Conservation (phyloP, 2,329 filamentous ascomycete genomes). For the Penicillium frequentans region DNA sequence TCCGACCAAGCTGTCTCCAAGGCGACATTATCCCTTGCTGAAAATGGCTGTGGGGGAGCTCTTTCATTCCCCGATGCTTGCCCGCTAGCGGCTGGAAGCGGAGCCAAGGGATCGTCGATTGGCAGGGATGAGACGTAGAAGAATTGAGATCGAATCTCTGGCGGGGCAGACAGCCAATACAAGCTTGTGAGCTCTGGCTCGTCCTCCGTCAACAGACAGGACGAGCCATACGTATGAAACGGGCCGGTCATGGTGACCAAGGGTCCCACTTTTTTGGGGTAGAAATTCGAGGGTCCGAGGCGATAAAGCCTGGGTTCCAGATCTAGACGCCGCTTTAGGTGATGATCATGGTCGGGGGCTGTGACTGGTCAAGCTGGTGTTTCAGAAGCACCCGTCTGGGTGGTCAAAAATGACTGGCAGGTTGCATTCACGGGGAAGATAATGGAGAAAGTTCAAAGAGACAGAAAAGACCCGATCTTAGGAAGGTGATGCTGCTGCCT, state of each 20-base stretch:
- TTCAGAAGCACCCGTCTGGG: slow-evolving; percentile 7
- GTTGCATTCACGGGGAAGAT: background rate
- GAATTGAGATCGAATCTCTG: slow-evolving; percentile 66
- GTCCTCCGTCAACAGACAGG: slow-evolving; percentile 52
- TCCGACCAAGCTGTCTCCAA: slow-evolving; percentile 76
- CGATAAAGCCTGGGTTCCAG: slow-evolving; percentile 1
- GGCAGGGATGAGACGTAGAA: slow-evolving; percentile 82
- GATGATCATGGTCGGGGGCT: slow-evolving; percentile 5
- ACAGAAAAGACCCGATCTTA: background rate
- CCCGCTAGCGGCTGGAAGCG: slow-evolving; percentile 56
- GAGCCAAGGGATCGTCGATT: slow-evolving; percentile 85
- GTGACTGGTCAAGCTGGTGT: slow-evolving; percentile 1
- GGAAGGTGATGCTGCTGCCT: slow-evolving; percentile 1
- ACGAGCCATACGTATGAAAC: slow-evolving; percentile 60
- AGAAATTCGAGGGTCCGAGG: slow-evolving; percentile 1
- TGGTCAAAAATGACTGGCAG: background rate
- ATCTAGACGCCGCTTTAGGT: slow-evolving; percentile 3
- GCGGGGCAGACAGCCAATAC: slow-evolving; percentile 51
- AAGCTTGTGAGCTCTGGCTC: slow-evolving; percentile 34
- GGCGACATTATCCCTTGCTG: slow-evolving; percentile 72
- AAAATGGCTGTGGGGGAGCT: slow-evolving; percentile 73
- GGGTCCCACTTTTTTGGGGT: slow-evolving; percentile 15
- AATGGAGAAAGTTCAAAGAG: background rate
- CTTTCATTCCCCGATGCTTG: slow-evolving; percentile 52
- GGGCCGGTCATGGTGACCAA: slow-evolving; percentile 38